These are phyloP conservation scores for Brasilioporus rufonigricans DNA, from an alignment of 768 basidiomycete genomes.

Conservation along the genomic window DNA sequence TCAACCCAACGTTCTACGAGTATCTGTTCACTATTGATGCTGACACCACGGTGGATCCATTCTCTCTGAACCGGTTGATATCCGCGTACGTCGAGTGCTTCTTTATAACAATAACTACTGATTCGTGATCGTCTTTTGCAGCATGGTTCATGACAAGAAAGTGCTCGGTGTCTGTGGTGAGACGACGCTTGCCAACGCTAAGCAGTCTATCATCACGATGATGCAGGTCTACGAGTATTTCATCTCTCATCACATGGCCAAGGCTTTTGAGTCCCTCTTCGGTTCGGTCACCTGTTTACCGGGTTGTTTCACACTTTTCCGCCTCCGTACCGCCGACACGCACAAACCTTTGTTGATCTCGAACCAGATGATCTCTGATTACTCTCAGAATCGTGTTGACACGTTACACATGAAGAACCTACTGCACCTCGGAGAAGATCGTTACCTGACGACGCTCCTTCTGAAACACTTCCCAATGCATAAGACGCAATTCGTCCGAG, in stretches of 20 bases:
- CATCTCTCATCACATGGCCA: constrained; percentile 98
- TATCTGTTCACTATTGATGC: constrained; percentile 93
- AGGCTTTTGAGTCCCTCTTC: constrained; percentile 95
- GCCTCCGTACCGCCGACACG: constrained; percentile 89
- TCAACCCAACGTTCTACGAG: constrained; percentile 98
- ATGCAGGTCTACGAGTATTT: constrained; percentile 99
- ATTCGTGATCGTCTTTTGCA: constrained; percentile 29
- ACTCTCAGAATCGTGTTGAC: constrained; percentile 94
- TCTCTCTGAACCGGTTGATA: constrained; percentile 86
- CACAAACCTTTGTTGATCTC: constrained; percentile 94
- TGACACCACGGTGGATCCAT: constrained; percentile 89
- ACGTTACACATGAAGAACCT: constrained; percentile 99
- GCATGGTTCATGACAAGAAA: constrained; percentile 97
- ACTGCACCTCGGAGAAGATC: constrained; percentile 97
- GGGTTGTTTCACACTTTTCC: constrained; percentile 98
- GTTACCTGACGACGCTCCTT: constrained; percentile 92
- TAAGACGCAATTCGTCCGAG: constrained; percentile 95
- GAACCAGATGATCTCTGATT: constrained; percentile 87
- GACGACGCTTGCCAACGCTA: constrained; percentile 88
- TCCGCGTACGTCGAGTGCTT: constrained; percentile 68
- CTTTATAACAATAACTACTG: background rate
- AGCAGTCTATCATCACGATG: constrained; percentile 95
- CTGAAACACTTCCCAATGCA: constrained; percentile 92
- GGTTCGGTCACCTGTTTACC: constrained; percentile 98
- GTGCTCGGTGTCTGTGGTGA: constrained; percentile 95